These are phyloP conservation scores for Phytophthora pisi DNA, from an alignment of 352 stramenopile genomes.

Conservation along the genomic window DNA sequence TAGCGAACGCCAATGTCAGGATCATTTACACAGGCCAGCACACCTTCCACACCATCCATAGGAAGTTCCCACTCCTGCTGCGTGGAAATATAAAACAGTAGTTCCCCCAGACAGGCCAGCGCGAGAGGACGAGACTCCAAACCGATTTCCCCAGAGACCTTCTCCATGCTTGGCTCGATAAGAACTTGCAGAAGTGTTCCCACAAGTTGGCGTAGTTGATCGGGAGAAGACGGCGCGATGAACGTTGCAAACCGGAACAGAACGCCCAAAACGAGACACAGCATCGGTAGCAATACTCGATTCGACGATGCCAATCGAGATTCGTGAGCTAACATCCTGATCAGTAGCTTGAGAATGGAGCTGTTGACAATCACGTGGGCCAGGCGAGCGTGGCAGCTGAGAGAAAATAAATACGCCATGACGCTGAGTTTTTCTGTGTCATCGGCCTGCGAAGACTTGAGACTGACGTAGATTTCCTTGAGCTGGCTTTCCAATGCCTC, in stretches of 20 bases:
- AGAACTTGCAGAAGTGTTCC: constrained; percentile 37
- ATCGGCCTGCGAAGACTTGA: constrained; percentile 44
- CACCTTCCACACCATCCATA: constrained; percentile 29
- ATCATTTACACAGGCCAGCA: constrained; percentile 51
- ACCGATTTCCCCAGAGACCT: not conserved
- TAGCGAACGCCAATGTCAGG: constrained; percentile 48
- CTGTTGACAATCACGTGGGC: constrained; percentile 87
- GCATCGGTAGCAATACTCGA: constrained; percentile 40
- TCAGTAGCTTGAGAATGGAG: constrained; percentile 69
- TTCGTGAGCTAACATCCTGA: constrained; percentile 56
- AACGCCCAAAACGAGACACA: constrained; percentile 66
- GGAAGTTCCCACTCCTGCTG: constrained; percentile 55
- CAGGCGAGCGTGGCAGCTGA: constrained; percentile 59
- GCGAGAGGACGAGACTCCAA: constrained; percentile 38
- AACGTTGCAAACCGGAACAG: constrained; percentile 78
- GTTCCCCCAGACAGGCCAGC: constrained; percentile 66
- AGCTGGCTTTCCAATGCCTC: constrained; percentile 71
- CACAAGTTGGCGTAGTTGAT: constrained; percentile 63
- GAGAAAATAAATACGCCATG: constrained; percentile 63
- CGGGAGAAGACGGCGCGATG: constrained; percentile 60
- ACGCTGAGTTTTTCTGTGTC: constrained; percentile 54
- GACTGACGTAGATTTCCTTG: constrained; percentile 75
- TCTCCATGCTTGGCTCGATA: not conserved
- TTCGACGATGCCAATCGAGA: constrained; percentile 8
- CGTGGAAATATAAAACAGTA: constrained; percentile 78